Evolutionary conservation across 306 rosid species (phyloP).

Genomic region (Casuarina glauca): DNA sequence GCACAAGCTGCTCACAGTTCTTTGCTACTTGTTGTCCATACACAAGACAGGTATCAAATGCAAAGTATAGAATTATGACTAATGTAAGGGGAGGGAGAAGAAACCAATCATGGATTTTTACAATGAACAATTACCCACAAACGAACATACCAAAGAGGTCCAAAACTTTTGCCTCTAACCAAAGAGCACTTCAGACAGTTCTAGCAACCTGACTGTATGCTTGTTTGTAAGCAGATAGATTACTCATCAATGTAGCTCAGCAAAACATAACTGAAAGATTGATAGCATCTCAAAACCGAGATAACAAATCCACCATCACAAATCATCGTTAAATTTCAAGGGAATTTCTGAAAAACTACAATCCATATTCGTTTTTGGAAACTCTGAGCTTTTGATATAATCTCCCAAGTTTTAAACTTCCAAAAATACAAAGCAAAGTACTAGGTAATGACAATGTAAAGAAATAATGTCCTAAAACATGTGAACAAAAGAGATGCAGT

Average conservation of each 20-base stretch:
- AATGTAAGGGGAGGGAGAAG: no score
- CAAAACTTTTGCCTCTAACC: not conserved
- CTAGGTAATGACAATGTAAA: not conserved
- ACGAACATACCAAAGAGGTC: not conserved
- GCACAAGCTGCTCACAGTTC: not conserved
- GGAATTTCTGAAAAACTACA: not conserved
- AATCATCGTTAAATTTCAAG: not conserved
- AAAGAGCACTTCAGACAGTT: not conserved
- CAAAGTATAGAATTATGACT: not conserved
- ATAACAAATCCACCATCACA: not conserved
- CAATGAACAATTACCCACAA: not conserved
- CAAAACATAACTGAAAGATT: not conserved
- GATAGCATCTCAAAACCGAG: not conserved
- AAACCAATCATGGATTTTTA: not conserved
- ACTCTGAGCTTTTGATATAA: not conserved
- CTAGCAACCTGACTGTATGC: not conserved
- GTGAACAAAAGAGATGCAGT: not conserved
- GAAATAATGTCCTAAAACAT: not conserved
- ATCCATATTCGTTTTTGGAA: not conserved
- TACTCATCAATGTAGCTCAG: not conserved
- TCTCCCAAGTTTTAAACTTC: not conserved
- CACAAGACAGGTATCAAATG: not conserved
- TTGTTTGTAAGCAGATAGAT: not conserved
- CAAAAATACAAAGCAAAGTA: slow-evolving; percentile 3
- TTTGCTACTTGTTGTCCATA: not conserved